phyloP scores from a whole-genome alignment of 306 rosid species.

The Vicia villosa region DNA sequence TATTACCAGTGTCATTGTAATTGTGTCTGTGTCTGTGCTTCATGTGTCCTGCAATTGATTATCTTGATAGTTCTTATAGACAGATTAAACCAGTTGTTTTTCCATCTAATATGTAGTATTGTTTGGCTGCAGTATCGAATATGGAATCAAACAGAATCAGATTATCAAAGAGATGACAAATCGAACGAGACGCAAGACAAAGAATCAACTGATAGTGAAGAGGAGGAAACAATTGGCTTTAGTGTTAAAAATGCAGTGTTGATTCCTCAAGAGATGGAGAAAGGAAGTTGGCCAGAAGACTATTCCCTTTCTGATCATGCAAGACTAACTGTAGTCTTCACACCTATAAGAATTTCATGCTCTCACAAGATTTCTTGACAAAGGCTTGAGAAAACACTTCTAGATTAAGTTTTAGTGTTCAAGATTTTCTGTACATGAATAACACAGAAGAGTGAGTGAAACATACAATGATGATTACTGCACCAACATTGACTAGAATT shows the following conservation, averaged over 20 bases:
- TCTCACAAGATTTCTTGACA: slow-evolving; percentile 39
- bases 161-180: slow-evolving; percentile 45
- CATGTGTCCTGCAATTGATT: neutral
- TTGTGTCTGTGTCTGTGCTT: too few relatives aligned
- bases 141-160: slow-evolving; percentile 58
- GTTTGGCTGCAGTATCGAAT: slow-evolving; percentile 60
- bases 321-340: slow-evolving; percentile 76
- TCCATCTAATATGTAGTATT: neutral
- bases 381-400: slow-evolving; percentile 22
- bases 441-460: slow-evolving; percentile 10
- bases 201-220: slow-evolving; percentile 41
- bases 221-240: slow-evolving; percentile 68
- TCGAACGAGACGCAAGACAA: slow-evolving; percentile 28
- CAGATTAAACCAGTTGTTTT: neutral
- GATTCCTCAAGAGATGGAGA: slow-evolving; percentile 83
- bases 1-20: too few relatives aligned
- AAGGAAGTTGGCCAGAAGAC: slow-evolving; percentile 85
- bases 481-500: neutral
- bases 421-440: slow-evolving; percentile 14
- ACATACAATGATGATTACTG: neutral
- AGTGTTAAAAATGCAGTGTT: slow-evolving; percentile 74
- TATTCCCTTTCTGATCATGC: slow-evolving; percentile 92
- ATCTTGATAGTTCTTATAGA: neutral
- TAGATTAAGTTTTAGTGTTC: slow-evolving; percentile 6
- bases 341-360: slow-evolving; percentile 66